Conservation (phyloP, 2,329 filamentous ascomycete genomes). For the Sclerotiophoma versabilis region DNA sequence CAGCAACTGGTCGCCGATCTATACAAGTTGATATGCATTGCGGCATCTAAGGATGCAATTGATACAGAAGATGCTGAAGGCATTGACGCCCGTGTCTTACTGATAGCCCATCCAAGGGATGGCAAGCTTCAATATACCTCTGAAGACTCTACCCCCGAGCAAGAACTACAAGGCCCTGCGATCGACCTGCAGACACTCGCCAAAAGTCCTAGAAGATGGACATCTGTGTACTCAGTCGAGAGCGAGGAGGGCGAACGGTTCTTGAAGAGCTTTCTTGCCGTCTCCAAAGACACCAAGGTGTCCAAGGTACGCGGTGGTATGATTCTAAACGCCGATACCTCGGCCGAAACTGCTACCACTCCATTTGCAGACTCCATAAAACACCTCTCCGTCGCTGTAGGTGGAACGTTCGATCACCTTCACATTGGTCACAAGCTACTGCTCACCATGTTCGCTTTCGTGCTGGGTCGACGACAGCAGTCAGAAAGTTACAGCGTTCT, state of each 20-base stretch:
- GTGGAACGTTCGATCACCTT: constrained; percentile 95
- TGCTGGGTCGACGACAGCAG: constrained; percentile 59
- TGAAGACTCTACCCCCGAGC: constrained; percentile 36
- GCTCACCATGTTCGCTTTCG: constrained; percentile 82
- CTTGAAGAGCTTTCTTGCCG: constrained; percentile 55
- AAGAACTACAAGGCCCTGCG: constrained; percentile 56
- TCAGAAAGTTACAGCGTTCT: constrained; percentile 59
- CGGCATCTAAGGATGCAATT: constrained; percentile 70
- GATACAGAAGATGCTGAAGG: constrained; percentile 72
- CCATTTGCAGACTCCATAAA: constrained; percentile 30
- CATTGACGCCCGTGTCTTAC: constrained; percentile 76
- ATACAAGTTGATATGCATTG: constrained; percentile 77
- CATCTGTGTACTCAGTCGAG: constrained; percentile 69
- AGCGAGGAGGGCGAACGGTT: constrained; percentile 69
- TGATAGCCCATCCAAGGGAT: constrained; percentile 67
- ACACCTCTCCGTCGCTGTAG: constrained; percentile 76
- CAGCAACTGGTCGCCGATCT: constrained; percentile 78
- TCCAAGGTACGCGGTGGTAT: constrained; percentile 46
- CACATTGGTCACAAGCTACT: constrained; percentile 97
- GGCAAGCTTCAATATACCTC: constrained; percentile 34
- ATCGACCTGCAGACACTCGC: constrained; percentile 58
- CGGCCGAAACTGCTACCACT: not conserved
- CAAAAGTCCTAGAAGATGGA: constrained; percentile 65
- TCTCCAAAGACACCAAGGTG: constrained; percentile 40
- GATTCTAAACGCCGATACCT: constrained; percentile 21